A percentile compares a stretch with the other conserved stretches of the same genome.
phyloP scores from a whole-genome alignment of 2,329 filamentous ascomycete genomes.

The Fonsecaea nubica region DNA sequence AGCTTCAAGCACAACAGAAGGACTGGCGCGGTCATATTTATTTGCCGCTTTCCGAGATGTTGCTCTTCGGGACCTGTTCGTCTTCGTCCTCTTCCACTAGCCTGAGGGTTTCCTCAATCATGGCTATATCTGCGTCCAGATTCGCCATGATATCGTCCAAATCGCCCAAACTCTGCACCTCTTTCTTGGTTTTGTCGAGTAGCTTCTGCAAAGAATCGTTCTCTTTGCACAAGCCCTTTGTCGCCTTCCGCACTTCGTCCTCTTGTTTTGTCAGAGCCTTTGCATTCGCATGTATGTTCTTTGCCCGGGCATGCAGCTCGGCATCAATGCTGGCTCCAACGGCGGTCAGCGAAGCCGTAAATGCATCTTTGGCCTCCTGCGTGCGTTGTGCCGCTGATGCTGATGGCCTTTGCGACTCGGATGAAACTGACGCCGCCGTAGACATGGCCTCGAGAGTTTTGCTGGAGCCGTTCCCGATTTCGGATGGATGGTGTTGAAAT shows the following conservation, averaged over 20 bases:
- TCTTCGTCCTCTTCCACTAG: conserved; percentile 45
- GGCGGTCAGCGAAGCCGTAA: conserved; percentile 52
- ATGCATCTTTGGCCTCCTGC: conserved; percentile 52
- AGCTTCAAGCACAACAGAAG: background rate
- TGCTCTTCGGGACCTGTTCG: conserved; percentile 28
- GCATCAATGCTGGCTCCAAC: conserved; percentile 58
- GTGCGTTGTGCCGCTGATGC: conserved; percentile 45
- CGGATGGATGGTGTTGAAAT: background rate
- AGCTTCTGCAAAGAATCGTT: conserved; percentile 62
- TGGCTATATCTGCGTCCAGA: conserved; percentile 40
- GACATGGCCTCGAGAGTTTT: conserved; percentile 22
- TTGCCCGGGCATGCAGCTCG: conserved; percentile 61
- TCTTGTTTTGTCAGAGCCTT: conserved; percentile 63
- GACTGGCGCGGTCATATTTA: background rate
- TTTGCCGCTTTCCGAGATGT: conserved; percentile 27
- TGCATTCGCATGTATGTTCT: conserved; percentile 63
- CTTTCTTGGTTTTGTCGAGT: conserved; percentile 60
- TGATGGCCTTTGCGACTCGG: conserved; percentile 24
- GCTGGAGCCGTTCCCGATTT: too few relatives aligned
- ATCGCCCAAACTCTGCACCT: conserved; percentile 28
- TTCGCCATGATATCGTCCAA: conserved; percentile 31
- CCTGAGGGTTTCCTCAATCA: conserved; percentile 52
- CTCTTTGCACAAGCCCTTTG: conserved; percentile 59
- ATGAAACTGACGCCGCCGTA: conserved; percentile 15
- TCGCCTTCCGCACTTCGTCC: conserved; percentile 57